Evolutionary conservation across 2,329 filamentous ascomycete genomes (phyloP).

Genomic region (Colletotrichum chlorophyti): DNA sequence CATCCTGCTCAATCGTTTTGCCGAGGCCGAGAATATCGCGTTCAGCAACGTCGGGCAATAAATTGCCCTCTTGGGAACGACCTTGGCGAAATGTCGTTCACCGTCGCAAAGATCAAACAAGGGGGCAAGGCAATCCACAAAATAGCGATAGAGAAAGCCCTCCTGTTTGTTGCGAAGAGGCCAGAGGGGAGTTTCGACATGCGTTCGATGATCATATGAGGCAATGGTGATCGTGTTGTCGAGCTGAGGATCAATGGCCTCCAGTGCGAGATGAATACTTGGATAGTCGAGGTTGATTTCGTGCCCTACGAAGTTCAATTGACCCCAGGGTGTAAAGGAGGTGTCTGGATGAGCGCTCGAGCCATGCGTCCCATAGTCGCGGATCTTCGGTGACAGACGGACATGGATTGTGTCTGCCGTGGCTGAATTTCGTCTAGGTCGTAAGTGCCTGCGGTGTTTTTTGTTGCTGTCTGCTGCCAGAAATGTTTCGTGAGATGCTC

Average conservation of each 20-base stretch:
- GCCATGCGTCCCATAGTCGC: not conserved
- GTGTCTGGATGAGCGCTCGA: not conserved
- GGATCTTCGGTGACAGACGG: too few species aligned
- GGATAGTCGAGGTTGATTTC: conserved; percentile 3
- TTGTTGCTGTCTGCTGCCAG: not conserved
- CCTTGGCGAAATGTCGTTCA: conserved; percentile 36
- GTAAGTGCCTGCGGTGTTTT: not conserved
- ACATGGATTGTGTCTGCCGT: not conserved
- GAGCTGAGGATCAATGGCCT: conserved; percentile 13
- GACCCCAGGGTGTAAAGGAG: conserved; percentile 8
- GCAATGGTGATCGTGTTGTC: not conserved
- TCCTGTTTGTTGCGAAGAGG: conserved; percentile 33
- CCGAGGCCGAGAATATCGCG: conserved; percentile 36
- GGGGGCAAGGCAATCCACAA: conserved; percentile 34
- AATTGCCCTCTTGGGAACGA: conserved; percentile 36
- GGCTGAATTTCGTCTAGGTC: not conserved
- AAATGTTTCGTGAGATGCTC: not conserved
- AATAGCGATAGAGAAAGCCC: conserved; percentile 37
- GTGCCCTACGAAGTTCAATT: not conserved
- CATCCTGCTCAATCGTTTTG: conserved; percentile 34
- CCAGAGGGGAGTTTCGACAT: conserved; percentile 23
- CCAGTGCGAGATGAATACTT: not conserved
- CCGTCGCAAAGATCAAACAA: conserved; percentile 37
- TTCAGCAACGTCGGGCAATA: conserved; percentile 37
- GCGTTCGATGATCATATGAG: conserved; percentile 10